phyloP scores from a whole-genome alignment of 768 basidiomycete species.

The Calvatia gigantea region DNA sequence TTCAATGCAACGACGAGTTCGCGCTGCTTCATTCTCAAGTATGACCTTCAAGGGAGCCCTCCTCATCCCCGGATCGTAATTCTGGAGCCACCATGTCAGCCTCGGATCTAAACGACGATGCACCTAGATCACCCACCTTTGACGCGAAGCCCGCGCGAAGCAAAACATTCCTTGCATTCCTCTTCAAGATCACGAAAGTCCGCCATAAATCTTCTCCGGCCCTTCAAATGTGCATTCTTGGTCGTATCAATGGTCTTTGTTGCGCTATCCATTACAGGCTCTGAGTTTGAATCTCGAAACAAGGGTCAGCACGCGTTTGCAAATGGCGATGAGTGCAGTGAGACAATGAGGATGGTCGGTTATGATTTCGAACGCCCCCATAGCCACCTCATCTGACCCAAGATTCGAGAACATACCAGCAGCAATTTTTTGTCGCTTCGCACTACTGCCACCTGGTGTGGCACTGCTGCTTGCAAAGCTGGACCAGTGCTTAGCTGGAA shows the following conservation, averaged over 20 bases:
- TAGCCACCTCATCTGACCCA: conserved; percentile 8
- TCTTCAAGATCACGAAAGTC: conserved; percentile 49
- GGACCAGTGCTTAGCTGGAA: not conserved
- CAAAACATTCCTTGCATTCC: conserved; percentile 31
- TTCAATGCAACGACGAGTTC: conserved; percentile 34
- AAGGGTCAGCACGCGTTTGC: not conserved
- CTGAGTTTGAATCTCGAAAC: not conserved
- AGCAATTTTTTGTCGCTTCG: conserved; percentile 30
- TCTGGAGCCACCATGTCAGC: conserved; percentile 28
- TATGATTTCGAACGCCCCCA: conserved; percentile 6
- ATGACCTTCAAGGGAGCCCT: conserved; percentile 57
- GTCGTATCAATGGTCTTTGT: conserved; percentile 20
- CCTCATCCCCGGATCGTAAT: conserved; percentile 56
- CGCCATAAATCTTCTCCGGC: conserved; percentile 52
- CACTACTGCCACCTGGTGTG: conserved; percentile 18
- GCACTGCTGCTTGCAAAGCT: conserved; percentile 19
- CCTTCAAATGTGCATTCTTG: conserved; percentile 48
- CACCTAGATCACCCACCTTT: conserved; percentile 31
- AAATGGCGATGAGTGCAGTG: not conserved
- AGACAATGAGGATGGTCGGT: conserved; percentile 6
- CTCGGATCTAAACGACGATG: not conserved
- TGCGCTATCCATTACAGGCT: conserved; percentile 7
- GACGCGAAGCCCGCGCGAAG: conserved; percentile 33
- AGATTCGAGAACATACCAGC: conserved; percentile 22
- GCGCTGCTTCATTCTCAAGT: conserved; percentile 31